phyloP scores from a whole-genome alignment of 2,329 filamentous ascomycete genomes.

The Escovopsis sp. region DNA sequence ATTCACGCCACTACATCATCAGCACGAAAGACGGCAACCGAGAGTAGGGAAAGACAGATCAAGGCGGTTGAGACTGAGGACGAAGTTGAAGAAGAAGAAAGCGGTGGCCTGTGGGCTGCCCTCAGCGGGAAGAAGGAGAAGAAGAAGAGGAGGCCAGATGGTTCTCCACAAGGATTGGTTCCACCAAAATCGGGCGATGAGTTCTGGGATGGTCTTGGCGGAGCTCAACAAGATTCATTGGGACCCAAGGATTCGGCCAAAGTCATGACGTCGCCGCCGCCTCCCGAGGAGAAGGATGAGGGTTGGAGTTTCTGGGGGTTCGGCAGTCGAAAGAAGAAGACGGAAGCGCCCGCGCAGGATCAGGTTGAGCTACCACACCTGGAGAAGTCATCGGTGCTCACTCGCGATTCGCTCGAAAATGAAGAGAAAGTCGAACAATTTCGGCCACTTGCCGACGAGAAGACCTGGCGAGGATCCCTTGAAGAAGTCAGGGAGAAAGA shows the following conservation, averaged over 20 bases:
- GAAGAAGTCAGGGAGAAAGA: neutral
- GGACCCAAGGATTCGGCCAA: neutral
- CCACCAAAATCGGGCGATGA: constrained; percentile 7
- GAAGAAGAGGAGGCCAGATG: constrained; percentile 1
- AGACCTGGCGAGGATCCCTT: too few relatives aligned
- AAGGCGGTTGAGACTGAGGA: too few relatives aligned
- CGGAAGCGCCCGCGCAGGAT: neutral
- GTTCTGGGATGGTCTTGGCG: constrained; percentile 5
- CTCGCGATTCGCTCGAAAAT: too few relatives aligned
- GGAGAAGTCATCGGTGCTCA: neutral
- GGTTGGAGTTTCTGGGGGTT: constrained; percentile 15
- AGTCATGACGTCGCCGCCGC: neutral
- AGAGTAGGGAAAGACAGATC: too few relatives aligned
- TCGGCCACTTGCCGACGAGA: too few relatives aligned
- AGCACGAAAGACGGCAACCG: too few relatives aligned
- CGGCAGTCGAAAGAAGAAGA: constrained; percentile 5
- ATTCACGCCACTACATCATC: too few relatives aligned
- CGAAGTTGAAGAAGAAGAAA: constrained; percentile 8
- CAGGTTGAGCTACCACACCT: neutral
- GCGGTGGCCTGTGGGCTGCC: constrained; percentile 13
- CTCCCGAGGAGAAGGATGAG: constrained; percentile 7
- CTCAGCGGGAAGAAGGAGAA: constrained; percentile 6
- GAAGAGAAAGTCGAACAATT: too few relatives aligned
- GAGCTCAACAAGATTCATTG: neutral
- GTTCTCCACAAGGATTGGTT: neutral